Evolutionary conservation across 345 rosid species (phyloP).

Genomic region (Eutrema japonicum): DNA sequence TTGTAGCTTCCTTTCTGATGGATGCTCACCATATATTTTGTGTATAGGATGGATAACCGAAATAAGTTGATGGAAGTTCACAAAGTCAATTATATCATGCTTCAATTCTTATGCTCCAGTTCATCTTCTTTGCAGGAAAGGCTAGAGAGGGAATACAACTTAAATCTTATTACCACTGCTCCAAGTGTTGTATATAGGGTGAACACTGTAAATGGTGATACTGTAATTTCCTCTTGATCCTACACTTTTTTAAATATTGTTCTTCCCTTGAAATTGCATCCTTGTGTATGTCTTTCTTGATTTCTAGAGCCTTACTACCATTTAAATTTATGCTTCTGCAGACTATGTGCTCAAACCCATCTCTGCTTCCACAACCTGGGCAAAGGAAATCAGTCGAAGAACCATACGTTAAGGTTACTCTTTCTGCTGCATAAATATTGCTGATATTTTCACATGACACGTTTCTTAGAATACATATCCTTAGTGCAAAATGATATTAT

Average conservation of each 20-base stretch:
- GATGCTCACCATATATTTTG: not conserved
- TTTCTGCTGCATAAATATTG: slow-evolving; percentile 23
- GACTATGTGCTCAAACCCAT: slow-evolving; percentile 98
- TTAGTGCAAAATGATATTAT: slow-evolving; percentile 36
- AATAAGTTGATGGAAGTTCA: slow-evolving; percentile 1
- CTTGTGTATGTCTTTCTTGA: slow-evolving; percentile 20
- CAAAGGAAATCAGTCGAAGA: slow-evolving; percentile 88
- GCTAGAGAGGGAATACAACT: slow-evolving; percentile 95
- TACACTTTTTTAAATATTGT: slow-evolving; percentile 24
- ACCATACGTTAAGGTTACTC: slow-evolving; percentile 83
- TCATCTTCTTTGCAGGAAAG: slow-evolving; percentile 75
- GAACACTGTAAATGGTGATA: slow-evolving; percentile 71
- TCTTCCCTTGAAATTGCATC: slow-evolving; percentile 30
- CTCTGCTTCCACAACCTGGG: slow-evolving; percentile 95
- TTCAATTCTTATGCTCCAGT: slow-evolving; percentile 21
- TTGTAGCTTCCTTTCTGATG: not conserved
- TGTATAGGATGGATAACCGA: not conserved
- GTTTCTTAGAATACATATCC: slow-evolving; percentile 11
- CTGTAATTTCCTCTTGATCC: slow-evolving; percentile 66
- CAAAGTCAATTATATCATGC: slow-evolving; percentile 10
- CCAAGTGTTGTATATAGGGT: slow-evolving; percentile 98
- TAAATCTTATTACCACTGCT: slow-evolving; percentile 96
- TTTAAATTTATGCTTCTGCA: slow-evolving; percentile 48
- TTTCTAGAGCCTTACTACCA: slow-evolving; percentile 36
- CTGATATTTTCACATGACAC: not conserved